Evolutionary conservation across 148 eudicot genomes (phyloP), one percentile per base, ranked within the genome.

Genomic region (Cornus suecica): DNA sequence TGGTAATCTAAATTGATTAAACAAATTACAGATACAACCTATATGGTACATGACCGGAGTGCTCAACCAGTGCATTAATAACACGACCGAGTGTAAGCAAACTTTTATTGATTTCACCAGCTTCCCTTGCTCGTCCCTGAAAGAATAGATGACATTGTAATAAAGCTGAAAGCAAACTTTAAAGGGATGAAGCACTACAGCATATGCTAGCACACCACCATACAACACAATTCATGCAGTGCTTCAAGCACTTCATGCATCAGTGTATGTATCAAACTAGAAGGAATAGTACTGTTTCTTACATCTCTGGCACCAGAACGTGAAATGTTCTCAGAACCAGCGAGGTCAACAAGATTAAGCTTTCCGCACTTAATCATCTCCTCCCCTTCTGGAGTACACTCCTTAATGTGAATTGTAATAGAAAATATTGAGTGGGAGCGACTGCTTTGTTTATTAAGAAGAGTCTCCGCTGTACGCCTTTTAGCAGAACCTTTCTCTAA

Each of bases 271-370:
- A 11, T 37, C 32, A 73, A 34, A 61, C 67, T 18, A 25, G 45
- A 73, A 48, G 20, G 15, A 48, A 48, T 48, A 48, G 18, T 16
- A 7, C 1, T 48, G 54, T 16, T 20, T 54, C 54, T 75, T 80
- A 96, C 99, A 97, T 96, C 99, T 84, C 88, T 90, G 70, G 99
- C 99, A 83, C 99, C 99, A 74, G 99, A 96, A 28, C 98, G 97
- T 3, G 98, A 93, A 52, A 93, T 96, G 80, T 96, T 96, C 88
- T 96, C 99, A 24, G 99, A 96, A 74, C 99, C 99, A 78, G 99
- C 99, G 78, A 96, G 98, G 82, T 96, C 99, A 76, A 96, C 99
- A 69, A 96, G 97, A 83, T 96, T 96, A 68, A 96, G 93, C 90
- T 96, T 96, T 70, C 99, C 99, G 80, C 93, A 93, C 85, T 89